Base-by-base conservation (phyloP, 1,139 yeast species). In the Geotrichum siamense region DNA sequence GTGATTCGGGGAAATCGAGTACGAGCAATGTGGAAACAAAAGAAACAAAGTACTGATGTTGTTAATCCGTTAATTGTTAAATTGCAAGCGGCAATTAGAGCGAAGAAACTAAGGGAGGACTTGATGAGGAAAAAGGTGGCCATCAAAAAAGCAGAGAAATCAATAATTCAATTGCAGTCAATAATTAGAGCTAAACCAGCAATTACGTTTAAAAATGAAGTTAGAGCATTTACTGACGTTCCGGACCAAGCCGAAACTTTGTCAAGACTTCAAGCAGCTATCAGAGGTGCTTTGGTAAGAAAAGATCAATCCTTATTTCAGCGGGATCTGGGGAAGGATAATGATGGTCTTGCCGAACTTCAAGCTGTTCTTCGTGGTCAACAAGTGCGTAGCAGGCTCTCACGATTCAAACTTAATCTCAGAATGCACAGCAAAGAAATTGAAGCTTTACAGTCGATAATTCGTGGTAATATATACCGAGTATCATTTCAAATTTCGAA, bases 151-250 rank as follows among this genome's bases (percentile, higher is more conserved):
- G 19, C 34, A 8, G 45, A 46, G 6, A 12, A 35, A 1, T 48
- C 55, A 0, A 58, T 79, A 6, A 63, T 72, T n/a, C 56, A 50
- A 0, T 57, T 81, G 2, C 91, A 82, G 55, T 63, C 81, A 0
- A 48, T 60, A 1, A 56, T 70, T 17, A 51, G 65, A 19, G 64
- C 47, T 9, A 13, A 32, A n/a, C 43, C 47, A 8, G 40, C 32
- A 3, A 13, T 43, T 3, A 8, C 20, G 3, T 39, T 43, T 20
- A 38, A 39, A 15, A 34, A 38, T 17, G 22, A 27, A 23, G 40
- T 37, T 6, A 22, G 22, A 3, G 2, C 26, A 8, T 12, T 34
- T 9, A 27, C 30, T n/a, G 39, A 28, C 2, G 41, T 5, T 47
- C 46, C 4, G 53, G 63, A 58, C 32, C 45, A 5, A 2, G n/a